Evolutionary conservation across 2,329 filamentous ascomycete genomes (phyloP).

Genomic region (Aspergillus uvarum): DNA sequence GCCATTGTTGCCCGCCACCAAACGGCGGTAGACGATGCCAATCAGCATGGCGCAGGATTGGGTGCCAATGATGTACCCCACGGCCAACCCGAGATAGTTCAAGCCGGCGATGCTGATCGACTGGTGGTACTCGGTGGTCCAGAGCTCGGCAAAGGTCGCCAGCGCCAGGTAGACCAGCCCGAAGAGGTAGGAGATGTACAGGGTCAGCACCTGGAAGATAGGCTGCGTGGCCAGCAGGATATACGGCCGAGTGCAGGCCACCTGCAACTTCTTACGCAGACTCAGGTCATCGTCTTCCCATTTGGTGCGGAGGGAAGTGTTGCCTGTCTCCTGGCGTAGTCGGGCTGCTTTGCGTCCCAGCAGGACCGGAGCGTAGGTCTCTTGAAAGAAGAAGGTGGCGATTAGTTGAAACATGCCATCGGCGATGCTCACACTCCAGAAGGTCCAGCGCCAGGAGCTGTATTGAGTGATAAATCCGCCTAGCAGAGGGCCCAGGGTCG

Average conservation of each 20-base stretch:
- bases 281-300: too few relatives aligned
- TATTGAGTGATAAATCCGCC: slow-evolving; percentile 64
- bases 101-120: slow-evolving; percentile 58
- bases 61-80: slow-evolving; percentile 60
- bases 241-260: slow-evolving; percentile 46
- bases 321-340: background rate
- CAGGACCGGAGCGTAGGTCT: slow-evolving; percentile 64
- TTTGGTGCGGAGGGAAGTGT: background rate
- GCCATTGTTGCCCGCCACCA: slow-evolving; percentile 46
- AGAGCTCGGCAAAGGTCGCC: slow-evolving; percentile 61
- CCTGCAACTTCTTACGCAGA: background rate
- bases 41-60: slow-evolving; percentile 50
- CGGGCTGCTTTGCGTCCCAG: background rate
- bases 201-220: slow-evolving; percentile 56
- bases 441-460: slow-evolving; percentile 71
- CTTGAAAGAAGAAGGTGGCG: slow-evolving; percentile 62
- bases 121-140: slow-evolving; percentile 55
- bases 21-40: slow-evolving; percentile 48
- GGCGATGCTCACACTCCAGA: slow-evolving; percentile 64
- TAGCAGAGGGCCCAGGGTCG: slow-evolving; percentile 63
- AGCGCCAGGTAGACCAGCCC: slow-evolving; percentile 63
- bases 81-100: slow-evolving; percentile 61
- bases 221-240: slow-evolving; percentile 58
- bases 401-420: slow-evolving; percentile 61
- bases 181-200: slow-evolving; percentile 59